Evolutionary conservation across 129 eudicot species (phyloP).

Genomic region (Artemisia tridentata): DNA sequence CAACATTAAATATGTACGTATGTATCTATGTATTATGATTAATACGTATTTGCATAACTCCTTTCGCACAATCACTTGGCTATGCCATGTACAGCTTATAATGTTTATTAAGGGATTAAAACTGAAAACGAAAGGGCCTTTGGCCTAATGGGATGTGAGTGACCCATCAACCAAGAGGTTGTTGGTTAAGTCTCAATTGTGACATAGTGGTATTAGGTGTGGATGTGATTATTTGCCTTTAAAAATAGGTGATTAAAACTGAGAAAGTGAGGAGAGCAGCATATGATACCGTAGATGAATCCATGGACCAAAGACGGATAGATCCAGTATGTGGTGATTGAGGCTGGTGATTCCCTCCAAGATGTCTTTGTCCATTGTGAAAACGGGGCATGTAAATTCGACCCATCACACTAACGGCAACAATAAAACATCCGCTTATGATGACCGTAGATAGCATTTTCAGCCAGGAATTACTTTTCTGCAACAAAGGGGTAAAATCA

Average conservation of each 20-base stretch:
- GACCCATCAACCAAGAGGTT: too few species aligned
- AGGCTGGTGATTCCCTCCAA: constrained; percentile 27
- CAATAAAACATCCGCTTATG: constrained; percentile 54
- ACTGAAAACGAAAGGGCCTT: background rate
- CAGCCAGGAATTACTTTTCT: constrained; percentile 54
- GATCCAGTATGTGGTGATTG: constrained; percentile 41
- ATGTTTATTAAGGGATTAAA: background rate
- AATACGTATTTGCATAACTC: background rate
- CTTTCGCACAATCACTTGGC: background rate
- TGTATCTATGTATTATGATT: background rate
- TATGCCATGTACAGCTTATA: background rate
- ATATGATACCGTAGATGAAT: constrained; percentile 46
- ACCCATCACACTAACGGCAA: constrained; percentile 45
- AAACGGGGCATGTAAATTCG: constrained; percentile 46
- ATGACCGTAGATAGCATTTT: constrained; percentile 47
- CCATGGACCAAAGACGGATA: constrained; percentile 46
- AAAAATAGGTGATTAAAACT: background rate
- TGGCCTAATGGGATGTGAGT: too few species aligned
- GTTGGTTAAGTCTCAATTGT: too few species aligned
- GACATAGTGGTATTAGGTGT: too few species aligned
- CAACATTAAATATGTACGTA: background rate
- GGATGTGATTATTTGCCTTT: too few species aligned
- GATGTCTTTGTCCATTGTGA: constrained; percentile 35
- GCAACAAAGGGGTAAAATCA: constrained; percentile 16
- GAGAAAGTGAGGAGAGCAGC: background rate